Base-by-base conservation (phyloP, 2,329 filamentous ascomycete species). In the Penicillium oxalicum region DNA sequence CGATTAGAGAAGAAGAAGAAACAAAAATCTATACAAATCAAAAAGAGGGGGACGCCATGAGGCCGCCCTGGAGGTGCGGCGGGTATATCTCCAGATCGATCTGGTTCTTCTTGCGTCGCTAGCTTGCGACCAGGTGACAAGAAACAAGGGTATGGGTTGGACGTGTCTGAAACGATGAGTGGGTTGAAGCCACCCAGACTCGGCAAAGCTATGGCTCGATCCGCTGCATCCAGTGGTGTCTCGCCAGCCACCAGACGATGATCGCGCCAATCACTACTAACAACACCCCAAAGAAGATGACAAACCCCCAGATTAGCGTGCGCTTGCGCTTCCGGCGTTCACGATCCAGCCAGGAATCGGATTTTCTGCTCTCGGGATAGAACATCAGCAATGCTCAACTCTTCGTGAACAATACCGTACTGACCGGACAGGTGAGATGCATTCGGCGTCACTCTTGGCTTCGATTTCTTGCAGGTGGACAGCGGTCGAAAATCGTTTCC, bases 401-500 rank as follows among this genome's bases (percentile, higher is more conserved):
- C 11, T 27, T 13, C 25, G 35, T 9, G 8, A 25, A 18, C 4
- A 11, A 18, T 5, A 8, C 4, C 4, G 35, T 26, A 11, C 43
- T 7, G 32, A 45, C 43, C 38, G 38, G 13, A 45, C 13, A 33
- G 43, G 43, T 45, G 43, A 25, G 5, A 36, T 18, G 13, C 8
- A 29, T 25, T 39, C 43, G 8, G n/a, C 5, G n/a, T 45, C 38
- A 8, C 56, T 53, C 39, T 63, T 65, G 4, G 63, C 61, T 54
- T 76, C 72, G 8, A 32, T 11, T 57, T 81, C 79, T 54, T 81
- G 77, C 44, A 73, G 64, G 60, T 81, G 79, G 1, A 81, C 77
- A 34, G 80, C 80, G 44, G 71, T 64, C 50, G 76, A 79, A 69
- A 82, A 82, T 57, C 79, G 76, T 48, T 74, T 74, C 80, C 79